phyloP scores from a whole-genome alignment of 2,329 filamentous ascomycete species.

The Xylaria sp. region DNA sequence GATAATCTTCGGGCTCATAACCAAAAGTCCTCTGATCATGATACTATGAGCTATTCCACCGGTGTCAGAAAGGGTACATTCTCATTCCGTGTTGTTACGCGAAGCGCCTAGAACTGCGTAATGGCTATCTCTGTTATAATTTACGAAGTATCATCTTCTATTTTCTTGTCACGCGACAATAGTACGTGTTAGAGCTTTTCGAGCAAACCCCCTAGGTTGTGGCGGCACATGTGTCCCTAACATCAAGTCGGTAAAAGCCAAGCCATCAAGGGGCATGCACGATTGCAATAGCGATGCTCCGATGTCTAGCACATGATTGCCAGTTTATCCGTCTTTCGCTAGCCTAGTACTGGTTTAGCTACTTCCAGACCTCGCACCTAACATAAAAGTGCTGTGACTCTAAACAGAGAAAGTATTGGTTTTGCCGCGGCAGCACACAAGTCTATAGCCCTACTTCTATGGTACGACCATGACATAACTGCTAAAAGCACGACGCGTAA shows the following conservation, averaged over 20 bases:
- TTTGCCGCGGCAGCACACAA: not conserved
- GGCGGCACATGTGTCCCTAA: too few species aligned
- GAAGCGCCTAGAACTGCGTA: not conserved
- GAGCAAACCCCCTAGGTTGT: too few species aligned
- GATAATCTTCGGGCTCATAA: not conserved
- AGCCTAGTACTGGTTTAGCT: not conserved
- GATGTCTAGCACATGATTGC: not conserved
- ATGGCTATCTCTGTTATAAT: not conserved
- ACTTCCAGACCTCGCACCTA: not conserved
- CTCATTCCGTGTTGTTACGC: not conserved
- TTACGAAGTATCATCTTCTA: too few species aligned
- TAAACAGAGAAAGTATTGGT: not conserved
- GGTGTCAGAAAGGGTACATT: not conserved
- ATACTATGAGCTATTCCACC: not conserved
- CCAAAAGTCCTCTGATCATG: not conserved
- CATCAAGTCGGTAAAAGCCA: too few species aligned
- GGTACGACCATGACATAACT: not conserved
- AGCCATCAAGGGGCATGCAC: not conserved
- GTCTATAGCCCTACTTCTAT: not conserved
- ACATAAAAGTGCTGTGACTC: not conserved
- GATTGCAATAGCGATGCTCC: not conserved
- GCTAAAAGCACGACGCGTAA: not conserved
- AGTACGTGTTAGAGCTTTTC: too few species aligned
- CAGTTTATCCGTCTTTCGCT: not conserved
- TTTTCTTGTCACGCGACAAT: too few species aligned